Base-by-base conservation (phyloP, 805 yeast species). In the Starmerella khaoyaiensis region DNA sequence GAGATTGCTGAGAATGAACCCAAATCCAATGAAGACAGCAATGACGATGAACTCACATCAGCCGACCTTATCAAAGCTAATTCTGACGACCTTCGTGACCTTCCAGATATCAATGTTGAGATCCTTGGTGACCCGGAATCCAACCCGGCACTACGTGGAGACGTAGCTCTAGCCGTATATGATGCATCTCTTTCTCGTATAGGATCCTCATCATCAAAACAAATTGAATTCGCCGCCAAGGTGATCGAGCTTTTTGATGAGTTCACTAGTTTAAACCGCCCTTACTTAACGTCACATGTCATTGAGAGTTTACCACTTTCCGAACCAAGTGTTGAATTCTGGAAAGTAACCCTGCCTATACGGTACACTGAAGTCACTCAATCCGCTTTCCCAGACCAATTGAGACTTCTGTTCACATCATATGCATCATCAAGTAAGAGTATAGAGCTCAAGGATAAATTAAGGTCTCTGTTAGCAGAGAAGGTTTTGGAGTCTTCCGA, bases 41-140 rank as follows among this genome's bases (percentile, higher is more conserved):
- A 67, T 18, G 80, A 74, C 37, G 52, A 46, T 5, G 39, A 67
- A 71, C 35, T 60, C 55, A 28, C 60, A 68, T 19, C 75, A 73
- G 21, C 27, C 3, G 65, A 63, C 6, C 50, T 59, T 11, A 62
- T 67, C 8, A 68, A 67, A 18, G 82, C 75, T 35, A 68, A 65
- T 10, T 50, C 75, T 56, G 73, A 73, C 40, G 56, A 53, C 22
- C 64, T 86, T 52, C 73, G 76, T 39, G 69, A 71, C 36, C 65
- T 86, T 44, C 95, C 96, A 0, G 95, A 84, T 46, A 80, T 84
- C 22, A 90, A 84, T 53, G 67, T 82, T 64, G 76, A 74, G 50
- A 75, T 82, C 67, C 64, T 86, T 47, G 96, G 95, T 19, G 74
- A 75, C 44, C 76, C 78, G n/a, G 93, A 81, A 33, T 72, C 82